Evolutionary conservation across 2,329 filamentous ascomycete species (phyloP), one percentile per base, ranked within the genome.

Genomic region (Claviceps arundinis): DNA sequence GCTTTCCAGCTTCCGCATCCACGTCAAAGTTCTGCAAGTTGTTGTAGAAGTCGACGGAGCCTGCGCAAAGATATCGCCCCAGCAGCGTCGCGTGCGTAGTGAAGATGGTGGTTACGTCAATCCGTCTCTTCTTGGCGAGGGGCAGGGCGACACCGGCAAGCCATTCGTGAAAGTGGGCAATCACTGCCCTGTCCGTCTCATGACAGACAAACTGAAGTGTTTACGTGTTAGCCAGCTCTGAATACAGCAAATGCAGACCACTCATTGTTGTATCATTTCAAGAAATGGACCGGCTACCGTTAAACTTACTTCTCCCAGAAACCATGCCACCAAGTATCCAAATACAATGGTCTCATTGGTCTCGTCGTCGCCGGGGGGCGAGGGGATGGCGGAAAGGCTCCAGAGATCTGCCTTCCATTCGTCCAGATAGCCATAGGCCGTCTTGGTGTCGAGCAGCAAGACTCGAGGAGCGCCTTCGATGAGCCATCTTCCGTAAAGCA

Each of bases 121-220:
- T 97, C 64, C 87, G 86, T 56, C 93, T 83, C 77, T 87, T 95
- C 74, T 94, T 95, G 72, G 84, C 85, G 58, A 97, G 78, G 26
- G 93, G 93, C 37, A 97, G 76, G 49, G 88, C 91, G 48, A 97
- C 93, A 70, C 91, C 93, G 11, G 93, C 85, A 52, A 98, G 80
- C 93, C 93, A 98, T 70, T 98, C 93, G 74, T 98, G 93, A 74
- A 97, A 97, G 69, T 98, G 93, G 52, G 90, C 93, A 68, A 97
- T 93, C 58, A 98, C 89, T 3, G 93, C 93, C 64, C 82, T 87
- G 59, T 83, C 84, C 70, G 87, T 93, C 70, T 97, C 91, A 67
- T 95, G 90, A 63, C 84, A 88, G 56, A 95, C 89, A 68, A 90
- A 97, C 90, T 95, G 50, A 9, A 43, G 60, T 19, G 50, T 34